Evolutionary conservation across 2,329 filamentous ascomycete species (phyloP).

Genomic region (Hysterium pulicare): DNA sequence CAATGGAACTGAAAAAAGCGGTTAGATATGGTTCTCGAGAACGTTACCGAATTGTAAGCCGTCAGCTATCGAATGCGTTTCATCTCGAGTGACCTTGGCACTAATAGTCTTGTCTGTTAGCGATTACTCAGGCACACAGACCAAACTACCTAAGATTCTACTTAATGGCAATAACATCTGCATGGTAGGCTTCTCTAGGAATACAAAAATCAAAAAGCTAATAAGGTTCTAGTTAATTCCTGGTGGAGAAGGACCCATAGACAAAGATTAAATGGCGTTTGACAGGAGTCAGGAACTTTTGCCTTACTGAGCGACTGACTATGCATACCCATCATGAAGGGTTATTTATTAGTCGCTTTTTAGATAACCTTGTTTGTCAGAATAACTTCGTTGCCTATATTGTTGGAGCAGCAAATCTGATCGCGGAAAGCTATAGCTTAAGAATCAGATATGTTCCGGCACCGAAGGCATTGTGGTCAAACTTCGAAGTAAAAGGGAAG

Average conservation of each 20-base stretch:
- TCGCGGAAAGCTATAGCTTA: neutral
- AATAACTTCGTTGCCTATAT: neutral
- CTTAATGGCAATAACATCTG: constrained; percentile 98
- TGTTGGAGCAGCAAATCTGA: neutral
- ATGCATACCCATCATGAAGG: neutral
- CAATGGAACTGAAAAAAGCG: constrained; percentile 5
- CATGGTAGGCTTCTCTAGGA: constrained; percentile 66
- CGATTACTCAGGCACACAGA: constrained; percentile 84
- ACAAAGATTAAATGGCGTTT: neutral
- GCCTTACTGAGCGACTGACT: neutral
- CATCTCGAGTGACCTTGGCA: constrained; percentile 9
- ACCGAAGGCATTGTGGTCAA: too few relatives aligned
- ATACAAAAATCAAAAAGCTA: neutral
- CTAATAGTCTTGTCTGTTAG: too few relatives aligned
- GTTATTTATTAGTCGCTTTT: too few relatives aligned
- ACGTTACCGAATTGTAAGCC: constrained; percentile 90
- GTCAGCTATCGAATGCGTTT: neutral
- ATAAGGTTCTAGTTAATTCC: neutral
- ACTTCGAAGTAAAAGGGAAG: too few relatives aligned
- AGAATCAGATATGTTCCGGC: neutral
- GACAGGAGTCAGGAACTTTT: neutral
- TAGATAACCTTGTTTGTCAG: too few relatives aligned
- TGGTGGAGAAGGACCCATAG: constrained; percentile 11
- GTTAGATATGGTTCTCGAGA: constrained; percentile 94
- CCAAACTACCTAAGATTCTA: constrained; percentile 88